Evolutionary conservation across 2,329 filamentous ascomycete species (phyloP), one percentile per base, ranked within the genome.

Genomic region (Lojkania enalia): DNA sequence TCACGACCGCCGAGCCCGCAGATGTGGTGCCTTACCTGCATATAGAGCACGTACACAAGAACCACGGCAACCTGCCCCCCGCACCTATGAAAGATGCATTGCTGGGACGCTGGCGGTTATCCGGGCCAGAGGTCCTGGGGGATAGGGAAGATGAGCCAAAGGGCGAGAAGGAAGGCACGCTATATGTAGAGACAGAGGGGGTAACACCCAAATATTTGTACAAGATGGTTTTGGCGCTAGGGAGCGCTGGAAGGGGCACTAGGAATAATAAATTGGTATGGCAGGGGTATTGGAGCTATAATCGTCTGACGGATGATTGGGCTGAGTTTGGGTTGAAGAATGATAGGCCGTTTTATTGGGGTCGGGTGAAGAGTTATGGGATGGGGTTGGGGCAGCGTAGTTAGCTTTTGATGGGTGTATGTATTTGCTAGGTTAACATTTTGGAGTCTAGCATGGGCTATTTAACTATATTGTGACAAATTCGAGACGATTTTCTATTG

Each of bases 261-360:
- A 83, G 84, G 64, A 96, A 95, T 61, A 96, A 92, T 51, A 96
- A 95, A 71, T 72, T 99, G 39, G 74, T 77, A 0, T 99, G 94
- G 92, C 86, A 87, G 59, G 86, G 87, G 1, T 96, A 91, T 66
- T 95, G 89, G 82, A 92, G 86, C 72, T 92, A 95, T 65, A 95
- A 97, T 65, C 81, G 82, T 56, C 70, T 95, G 61, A 95, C 90
- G 5, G 90, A 95, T 66, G 91, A 96, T 70, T 94, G 88, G 87
- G 88, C 79, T 3, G 86, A 88, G 71, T 97, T 97, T 70, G 75
- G 74, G 2, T 60, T 85, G 56, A 80, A 78, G 62, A 82, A 86
- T 58, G 80, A 85, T 66, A 71, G 76, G 49, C 70, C 80, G 1
- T 85, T 79, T 61, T 82, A 81, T 48, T 86, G 82, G 72, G 79